phyloP scores from a whole-genome alignment of 1,284 basidiomycete species.

The Trametes versicolor region DNA sequence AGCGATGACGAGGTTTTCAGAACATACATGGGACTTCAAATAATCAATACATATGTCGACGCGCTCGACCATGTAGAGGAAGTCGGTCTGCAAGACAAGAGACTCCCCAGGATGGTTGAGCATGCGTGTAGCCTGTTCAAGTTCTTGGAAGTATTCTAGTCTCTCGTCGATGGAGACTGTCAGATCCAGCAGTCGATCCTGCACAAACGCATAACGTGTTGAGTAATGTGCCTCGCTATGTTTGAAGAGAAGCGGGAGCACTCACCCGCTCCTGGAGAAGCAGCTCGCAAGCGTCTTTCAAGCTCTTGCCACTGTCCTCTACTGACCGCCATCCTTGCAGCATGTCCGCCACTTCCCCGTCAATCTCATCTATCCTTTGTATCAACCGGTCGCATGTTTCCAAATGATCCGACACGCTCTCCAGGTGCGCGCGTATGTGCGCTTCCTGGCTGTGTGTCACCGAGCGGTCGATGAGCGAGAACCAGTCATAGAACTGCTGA shows the following conservation, averaged over 20 bases:
- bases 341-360: conserved; percentile 82
- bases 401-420: conserved; percentile 77
- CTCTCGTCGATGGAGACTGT: conserved; percentile 82
- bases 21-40: conserved; percentile 82
- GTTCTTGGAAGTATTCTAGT: conserved; percentile 91
- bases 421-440: conserved; percentile 86
- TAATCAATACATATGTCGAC: conserved; percentile 94
- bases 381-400: conserved; percentile 79
- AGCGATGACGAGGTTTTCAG: background rate
- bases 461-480: conserved; percentile 84
- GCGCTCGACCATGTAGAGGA: conserved; percentile 92
- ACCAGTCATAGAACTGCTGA: conserved; percentile 97
- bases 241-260: conserved; percentile 11
- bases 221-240: background rate
- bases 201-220: conserved; percentile 4
- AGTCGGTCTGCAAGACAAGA: conserved; percentile 88
- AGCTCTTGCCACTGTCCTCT: conserved; percentile 86
- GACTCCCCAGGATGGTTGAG: conserved; percentile 93
- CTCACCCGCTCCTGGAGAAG: conserved; percentile 86
- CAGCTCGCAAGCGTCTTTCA: conserved; percentile 91
- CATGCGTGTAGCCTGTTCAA: conserved; percentile 90
- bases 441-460: conserved; percentile 93
- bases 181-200: conserved; percentile 81
- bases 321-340: conserved; percentile 84
- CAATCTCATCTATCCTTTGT: conserved; percentile 74